These are phyloP conservation scores for Cystofilobasidium ferigula DNA, from an alignment of 768 basidiomycete genomes.

Conservation along the genomic window DNA sequence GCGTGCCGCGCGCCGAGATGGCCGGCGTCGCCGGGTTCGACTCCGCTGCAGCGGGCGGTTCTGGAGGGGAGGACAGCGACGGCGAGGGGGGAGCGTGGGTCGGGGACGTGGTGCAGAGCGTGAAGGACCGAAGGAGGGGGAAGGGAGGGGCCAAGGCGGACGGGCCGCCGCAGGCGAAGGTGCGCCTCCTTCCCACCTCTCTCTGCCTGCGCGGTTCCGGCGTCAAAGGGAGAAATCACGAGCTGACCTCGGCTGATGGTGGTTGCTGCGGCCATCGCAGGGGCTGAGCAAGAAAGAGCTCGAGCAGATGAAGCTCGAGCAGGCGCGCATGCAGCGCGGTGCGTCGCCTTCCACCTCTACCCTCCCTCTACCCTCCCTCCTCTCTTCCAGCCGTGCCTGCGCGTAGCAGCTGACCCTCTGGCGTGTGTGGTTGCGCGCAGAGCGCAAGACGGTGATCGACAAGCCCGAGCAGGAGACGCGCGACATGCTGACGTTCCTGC, in stretches of 20 bases:
- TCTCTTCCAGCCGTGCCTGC: no score
- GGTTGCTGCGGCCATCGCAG: not conserved
- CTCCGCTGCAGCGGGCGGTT: no score
- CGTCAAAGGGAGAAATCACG: no score
- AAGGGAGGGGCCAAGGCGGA: not conserved
- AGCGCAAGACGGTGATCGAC: not conserved
- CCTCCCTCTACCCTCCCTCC: no score
- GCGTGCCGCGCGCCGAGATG: not conserved
- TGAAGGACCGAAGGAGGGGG: not conserved
- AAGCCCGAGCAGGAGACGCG: conserved; percentile 5
- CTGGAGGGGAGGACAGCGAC: not conserved
- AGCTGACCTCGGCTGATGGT: not conserved
- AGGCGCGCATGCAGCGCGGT: conserved; percentile 7
- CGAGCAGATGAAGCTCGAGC: conserved; percentile 8
- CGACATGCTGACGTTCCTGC: conserved; percentile 6
- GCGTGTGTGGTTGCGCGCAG: not conserved
- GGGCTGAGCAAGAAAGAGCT: conserved; percentile 10
- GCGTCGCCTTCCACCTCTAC: not conserved
- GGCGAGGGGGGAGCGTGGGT: not conserved
- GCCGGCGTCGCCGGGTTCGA: not conserved
- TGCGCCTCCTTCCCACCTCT: not conserved
- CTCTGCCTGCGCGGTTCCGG: no score
- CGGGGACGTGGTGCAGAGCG: not conserved
- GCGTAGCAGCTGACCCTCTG: not conserved
- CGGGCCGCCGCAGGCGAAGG: not conserved